A percentile compares a stretch with the other conserved stretches of the same genome.
phyloP scores from a whole-genome alignment of 2,329 filamentous ascomycete genomes.

The Botryotinia narcissicola region DNA sequence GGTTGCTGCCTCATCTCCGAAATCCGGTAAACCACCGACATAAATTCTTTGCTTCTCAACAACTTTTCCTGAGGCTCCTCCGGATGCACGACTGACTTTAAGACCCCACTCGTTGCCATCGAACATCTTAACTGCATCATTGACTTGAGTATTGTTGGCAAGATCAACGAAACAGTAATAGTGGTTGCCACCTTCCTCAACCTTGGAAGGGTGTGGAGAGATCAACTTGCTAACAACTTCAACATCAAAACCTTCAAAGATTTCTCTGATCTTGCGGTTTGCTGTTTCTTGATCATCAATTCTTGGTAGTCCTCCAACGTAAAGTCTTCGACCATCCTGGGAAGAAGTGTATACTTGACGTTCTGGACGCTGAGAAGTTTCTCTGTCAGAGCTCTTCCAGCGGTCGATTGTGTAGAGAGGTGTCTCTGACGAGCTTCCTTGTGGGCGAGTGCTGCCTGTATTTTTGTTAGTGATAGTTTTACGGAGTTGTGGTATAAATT shows the following conservation, averaged over 20 bases:
- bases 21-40: constrained; percentile 50
- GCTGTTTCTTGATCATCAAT: constrained; percentile 50
- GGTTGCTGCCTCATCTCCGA: constrained; percentile 49
- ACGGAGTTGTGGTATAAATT: not conserved
- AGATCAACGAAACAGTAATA: constrained; percentile 69
- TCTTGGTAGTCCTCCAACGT: constrained; percentile 50
- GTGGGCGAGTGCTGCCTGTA: constrained; percentile 13
- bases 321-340: constrained; percentile 45
- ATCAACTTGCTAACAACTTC: constrained; percentile 44
- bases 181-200: constrained; percentile 51
- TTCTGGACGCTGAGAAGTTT: constrained; percentile 23
- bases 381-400: constrained; percentile 28
- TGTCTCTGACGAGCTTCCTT: constrained; percentile 1
- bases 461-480: not conserved
- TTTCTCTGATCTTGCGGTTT: constrained; percentile 45
- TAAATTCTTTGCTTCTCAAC: constrained; percentile 46
- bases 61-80: constrained; percentile 28
- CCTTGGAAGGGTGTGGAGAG: constrained; percentile 56
- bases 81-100: constrained; percentile 24
- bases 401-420: constrained; percentile 26
- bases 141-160: constrained; percentile 51
- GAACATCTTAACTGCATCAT: constrained; percentile 48
- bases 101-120: constrained; percentile 30
- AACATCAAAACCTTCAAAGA: constrained; percentile 49
- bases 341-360: constrained; percentile 25